A percentile compares a stretch with the other conserved stretches of the same genome.
These are phyloP conservation scores for Hebeloma cylindrosporum DNA, from an alignment of 768 basidiomycete species.

Conservation along the genomic window DNA sequence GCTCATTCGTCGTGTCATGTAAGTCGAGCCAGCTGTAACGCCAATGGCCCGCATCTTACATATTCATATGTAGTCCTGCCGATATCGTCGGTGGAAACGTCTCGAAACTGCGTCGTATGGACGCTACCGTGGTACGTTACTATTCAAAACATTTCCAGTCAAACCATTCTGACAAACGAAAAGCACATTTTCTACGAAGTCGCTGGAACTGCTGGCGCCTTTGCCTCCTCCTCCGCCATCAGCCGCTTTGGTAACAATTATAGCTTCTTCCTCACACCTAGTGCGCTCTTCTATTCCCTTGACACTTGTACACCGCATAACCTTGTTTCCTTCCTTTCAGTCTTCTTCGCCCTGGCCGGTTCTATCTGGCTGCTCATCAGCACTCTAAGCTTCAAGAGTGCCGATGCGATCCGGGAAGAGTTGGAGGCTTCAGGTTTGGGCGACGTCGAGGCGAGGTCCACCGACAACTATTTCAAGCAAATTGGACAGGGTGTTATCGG, in stretches of 20 bases:
- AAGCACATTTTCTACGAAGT: slow-evolving; percentile 34
- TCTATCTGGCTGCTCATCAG: slow-evolving; percentile 26
- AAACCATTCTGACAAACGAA: background rate
- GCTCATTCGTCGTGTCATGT: slow-evolving; percentile 36
- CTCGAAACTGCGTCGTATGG: slow-evolving; percentile 33
- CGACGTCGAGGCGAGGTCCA: slow-evolving; percentile 18
- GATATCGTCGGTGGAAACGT: slow-evolving; percentile 35
- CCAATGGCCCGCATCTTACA: background rate
- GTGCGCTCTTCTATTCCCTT: too few relatives aligned
- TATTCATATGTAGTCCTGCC: slow-evolving; percentile 23
- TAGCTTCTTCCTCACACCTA: slow-evolving; percentile 33
- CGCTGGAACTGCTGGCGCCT: slow-evolving; percentile 31
- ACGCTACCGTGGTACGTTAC: slow-evolving; percentile 31
- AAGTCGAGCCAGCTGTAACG: slow-evolving; percentile 4
- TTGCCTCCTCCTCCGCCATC: slow-evolving; percentile 31
- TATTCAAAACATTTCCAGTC: background rate
- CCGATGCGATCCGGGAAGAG: slow-evolving; percentile 18
- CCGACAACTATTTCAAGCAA: slow-evolving; percentile 25
- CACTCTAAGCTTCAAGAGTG: slow-evolving; percentile 24
- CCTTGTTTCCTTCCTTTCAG: too few relatives aligned
- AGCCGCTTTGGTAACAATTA: slow-evolving; percentile 34
- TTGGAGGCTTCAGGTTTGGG: slow-evolving; percentile 22
- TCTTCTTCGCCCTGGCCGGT: slow-evolving; percentile 31
- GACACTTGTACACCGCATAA: too few relatives aligned
- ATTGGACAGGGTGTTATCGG: slow-evolving; percentile 20